Base-by-base conservation (phyloP, 2,329 filamentous ascomycete genomes). In the Diaporthe capsici region DNA sequence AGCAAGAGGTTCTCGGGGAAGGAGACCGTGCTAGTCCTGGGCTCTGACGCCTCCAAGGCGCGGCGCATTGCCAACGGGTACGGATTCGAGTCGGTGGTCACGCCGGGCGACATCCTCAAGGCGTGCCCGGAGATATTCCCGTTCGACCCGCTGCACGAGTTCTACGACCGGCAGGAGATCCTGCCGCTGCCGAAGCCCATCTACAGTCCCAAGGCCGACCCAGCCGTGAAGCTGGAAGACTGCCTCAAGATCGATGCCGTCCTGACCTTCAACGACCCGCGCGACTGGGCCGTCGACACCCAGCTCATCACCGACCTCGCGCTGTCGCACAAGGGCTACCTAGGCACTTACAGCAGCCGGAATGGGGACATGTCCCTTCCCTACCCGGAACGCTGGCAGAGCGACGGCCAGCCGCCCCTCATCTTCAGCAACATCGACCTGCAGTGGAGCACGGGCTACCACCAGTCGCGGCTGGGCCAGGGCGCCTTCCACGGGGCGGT, bases 401-500 rank as follows among this genome's bases (percentile, higher is more conserved):
- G 92, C 78, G 94, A 97, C 82, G 90, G 90, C 1, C 96, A 98
- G 83, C 95, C 97, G 0, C 87, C 87, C 25, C 85, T 98, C 9
- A 98, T 93, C 87, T 98, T 97, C 83, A 96, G 93, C 61, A 98
- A 98, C 83, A 92, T 94, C 1, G 97, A 99, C 84, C 87, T 98
- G 4, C 90, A 95, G 81, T 99, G 96, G 96, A 94, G 95, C 71
- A 94, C 95, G 0, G 91, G 90, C 47, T 96, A 98, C 83, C 94
- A 94, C 76, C 90, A 96, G 68, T 95, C 96, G 42, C 93, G 97
- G 7, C 90, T 98, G 57, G 97, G 96, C 1, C 97, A 98, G 83
- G 97, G 97, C 25, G 95, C 94, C 0, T 98, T 98, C 84, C 91
- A 94, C 77, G 93, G 93, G 60, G 94, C 95, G 0, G 85, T 98